Evolutionary conservation across 768 basidiomycete species (phyloP).

Genomic region (Tulasnella sp.): DNA sequence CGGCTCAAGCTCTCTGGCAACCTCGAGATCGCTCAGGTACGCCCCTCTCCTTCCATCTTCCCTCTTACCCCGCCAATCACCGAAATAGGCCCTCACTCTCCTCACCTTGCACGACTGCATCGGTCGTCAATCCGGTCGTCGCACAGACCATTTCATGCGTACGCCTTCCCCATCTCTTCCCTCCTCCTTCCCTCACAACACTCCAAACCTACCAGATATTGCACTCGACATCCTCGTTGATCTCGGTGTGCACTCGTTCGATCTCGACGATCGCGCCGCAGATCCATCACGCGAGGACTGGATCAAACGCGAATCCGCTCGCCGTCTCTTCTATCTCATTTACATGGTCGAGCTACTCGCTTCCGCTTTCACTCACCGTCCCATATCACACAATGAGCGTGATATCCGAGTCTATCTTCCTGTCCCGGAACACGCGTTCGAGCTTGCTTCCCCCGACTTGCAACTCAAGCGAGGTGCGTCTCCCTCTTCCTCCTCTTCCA

Average conservation of each 20-base stretch:
- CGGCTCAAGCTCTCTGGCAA: conserved; percentile 34
- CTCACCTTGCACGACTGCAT: conserved; percentile 13
- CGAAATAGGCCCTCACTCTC: conserved; percentile 1
- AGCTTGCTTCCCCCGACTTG: conserved; percentile 30
- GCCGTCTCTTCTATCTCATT: conserved; percentile 71
- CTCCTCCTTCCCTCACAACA: background rate
- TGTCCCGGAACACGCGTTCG: conserved; percentile 72
- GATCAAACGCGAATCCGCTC: conserved; percentile 39
- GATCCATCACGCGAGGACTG: conserved; percentile 28
- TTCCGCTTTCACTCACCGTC: conserved; percentile 28
- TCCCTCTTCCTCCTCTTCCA: background rate
- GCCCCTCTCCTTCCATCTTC: no score
- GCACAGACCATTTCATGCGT: conserved; percentile 3
- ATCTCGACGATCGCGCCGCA: conserved; percentile 24
- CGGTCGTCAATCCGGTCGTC: conserved; percentile 6
- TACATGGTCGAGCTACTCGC: conserved; percentile 44
- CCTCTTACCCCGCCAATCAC: no score
- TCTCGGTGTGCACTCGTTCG: conserved; percentile 51
- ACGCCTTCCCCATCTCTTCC: background rate
- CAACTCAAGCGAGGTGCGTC: conserved; percentile 8
- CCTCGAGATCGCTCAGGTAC: conserved; percentile 13
- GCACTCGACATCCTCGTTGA: conserved; percentile 55
- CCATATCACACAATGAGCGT: conserved; percentile 14
- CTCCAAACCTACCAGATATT: background rate
- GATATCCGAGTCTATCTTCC: conserved; percentile 44